Evolutionary conservation across 495 filamentous ascomycete genomes (phyloP).

Genomic region (Hypoxylon subgilvum): DNA sequence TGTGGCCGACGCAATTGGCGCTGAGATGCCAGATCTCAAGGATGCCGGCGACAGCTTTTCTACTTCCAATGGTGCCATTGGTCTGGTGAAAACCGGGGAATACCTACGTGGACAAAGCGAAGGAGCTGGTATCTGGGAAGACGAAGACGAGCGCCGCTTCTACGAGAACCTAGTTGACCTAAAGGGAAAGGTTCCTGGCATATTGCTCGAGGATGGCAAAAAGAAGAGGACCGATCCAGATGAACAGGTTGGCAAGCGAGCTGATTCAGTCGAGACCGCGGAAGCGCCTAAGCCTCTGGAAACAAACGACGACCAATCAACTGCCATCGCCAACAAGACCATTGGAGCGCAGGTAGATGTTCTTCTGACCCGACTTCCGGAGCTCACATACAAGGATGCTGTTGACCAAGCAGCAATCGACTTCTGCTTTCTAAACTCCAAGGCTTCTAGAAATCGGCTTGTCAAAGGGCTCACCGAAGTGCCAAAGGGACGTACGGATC

Average conservation of each 20-base stretch:
- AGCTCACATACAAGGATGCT: slow-evolving; percentile 86
- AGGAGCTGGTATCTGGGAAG: slow-evolving; percentile 98
- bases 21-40: slow-evolving; percentile 93
- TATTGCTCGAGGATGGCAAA: slow-evolving; percentile 90
- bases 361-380: slow-evolving; percentile 82
- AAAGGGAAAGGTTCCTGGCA: slow-evolving; percentile 91
- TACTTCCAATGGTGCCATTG: slow-evolving; percentile 75
- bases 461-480: slow-evolving; percentile 93
- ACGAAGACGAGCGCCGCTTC: slow-evolving; percentile 96
- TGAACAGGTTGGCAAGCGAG: slow-evolving; percentile 66
- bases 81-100: slow-evolving; percentile 91
- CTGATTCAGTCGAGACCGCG: slow-evolving; percentile 52
- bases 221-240: slow-evolving; percentile 85
- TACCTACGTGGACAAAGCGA: slow-evolving; percentile 89
- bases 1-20: slow-evolving; percentile 82
- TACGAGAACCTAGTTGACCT: slow-evolving; percentile 96
- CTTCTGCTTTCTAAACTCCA: slow-evolving; percentile 98
- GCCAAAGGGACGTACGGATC: slow-evolving; percentile 88
- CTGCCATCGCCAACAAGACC: slow-evolving; percentile 94
- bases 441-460: slow-evolving; percentile 92
- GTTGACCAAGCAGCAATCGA: slow-evolving; percentile 92
- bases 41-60: slow-evolving; percentile 75
- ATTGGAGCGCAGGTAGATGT: slow-evolving; percentile 97
- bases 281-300: slow-evolving; percentile 60
- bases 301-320: slow-evolving; percentile 79